Conservation (phyloP, 805 yeast genomes). For the Candida xiaguanensis region DNA sequence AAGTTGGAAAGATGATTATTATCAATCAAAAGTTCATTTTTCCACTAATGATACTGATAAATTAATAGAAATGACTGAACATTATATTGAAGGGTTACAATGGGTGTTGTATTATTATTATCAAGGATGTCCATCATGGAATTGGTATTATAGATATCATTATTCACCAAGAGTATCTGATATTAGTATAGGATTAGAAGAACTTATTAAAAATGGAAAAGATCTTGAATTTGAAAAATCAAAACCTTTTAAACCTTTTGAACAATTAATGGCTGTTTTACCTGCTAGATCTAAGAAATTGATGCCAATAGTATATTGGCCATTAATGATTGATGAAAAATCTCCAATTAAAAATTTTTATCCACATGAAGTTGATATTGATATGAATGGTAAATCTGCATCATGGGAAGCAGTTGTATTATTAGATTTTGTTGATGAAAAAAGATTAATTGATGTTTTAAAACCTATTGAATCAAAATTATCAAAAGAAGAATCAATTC, state of each 20-base stretch:
- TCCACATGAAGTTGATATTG: constrained; percentile 83
- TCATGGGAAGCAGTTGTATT: constrained; percentile 98
- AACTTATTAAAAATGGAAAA: constrained; percentile 31
- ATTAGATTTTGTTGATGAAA: constrained; percentile 85
- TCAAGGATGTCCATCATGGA: constrained; percentile 91
- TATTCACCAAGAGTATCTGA: constrained; percentile 95
- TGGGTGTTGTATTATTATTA: constrained; percentile 95
- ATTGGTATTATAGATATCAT: constrained; percentile 88
- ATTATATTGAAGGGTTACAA: constrained; percentile 90
- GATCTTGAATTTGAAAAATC: constrained; percentile 56
- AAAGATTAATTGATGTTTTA: constrained; percentile 69
- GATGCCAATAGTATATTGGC: constrained; percentile 74
- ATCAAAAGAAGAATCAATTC: constrained; percentile 61
- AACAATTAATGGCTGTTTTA: constrained; percentile 94
- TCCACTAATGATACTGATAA: constrained; percentile 57
- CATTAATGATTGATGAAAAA: constrained; percentile 76
- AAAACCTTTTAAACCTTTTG: constrained; percentile 84
- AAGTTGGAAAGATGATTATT: constrained; percentile 83
- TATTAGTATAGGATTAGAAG: constrained; percentile 65
- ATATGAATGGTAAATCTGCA: constrained; percentile 91
- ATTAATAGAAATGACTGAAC: constrained; percentile 63
- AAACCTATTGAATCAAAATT: constrained; percentile 59
- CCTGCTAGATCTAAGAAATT: constrained; percentile 86
- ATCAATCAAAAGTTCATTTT: constrained; percentile 74
- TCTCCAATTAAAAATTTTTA: constrained; percentile 91